Percentiles rank a stretch among this genome's conserved stretches.
These are phyloP conservation scores for Arthrobotrys pseudoclavata DNA, from an alignment of 2,329 filamentous ascomycete species.

Conservation along the genomic window DNA sequence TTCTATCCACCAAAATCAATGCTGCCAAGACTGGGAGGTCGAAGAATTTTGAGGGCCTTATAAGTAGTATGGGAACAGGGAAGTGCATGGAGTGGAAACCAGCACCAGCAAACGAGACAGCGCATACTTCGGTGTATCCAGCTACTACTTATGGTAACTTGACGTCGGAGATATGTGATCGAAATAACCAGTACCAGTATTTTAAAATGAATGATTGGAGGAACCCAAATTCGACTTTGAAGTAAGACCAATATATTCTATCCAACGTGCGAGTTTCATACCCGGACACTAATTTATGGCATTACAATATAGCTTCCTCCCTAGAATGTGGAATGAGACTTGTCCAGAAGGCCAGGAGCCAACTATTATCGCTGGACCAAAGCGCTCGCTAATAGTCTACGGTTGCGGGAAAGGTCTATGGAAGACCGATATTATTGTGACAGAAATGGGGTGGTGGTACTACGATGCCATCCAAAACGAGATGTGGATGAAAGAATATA, in stretches of 20 bases:
- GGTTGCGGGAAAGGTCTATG: constrained; percentile 45
- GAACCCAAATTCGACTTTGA: not conserved
- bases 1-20: constrained; percentile 14
- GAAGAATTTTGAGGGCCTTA: constrained; percentile 29
- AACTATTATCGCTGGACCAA: constrained; percentile 28
- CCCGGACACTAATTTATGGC: not conserved
- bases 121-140: not conserved
- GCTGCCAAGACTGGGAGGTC: not conserved
- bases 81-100: constrained; percentile 38
- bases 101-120: not conserved
- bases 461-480: constrained; percentile 17
- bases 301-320: constrained; percentile 27
- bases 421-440: not conserved
- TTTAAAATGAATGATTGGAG: constrained; percentile 27
- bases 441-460: constrained; percentile 11
- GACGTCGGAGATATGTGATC: constrained; percentile 45
- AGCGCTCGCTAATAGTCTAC: constrained; percentile 17
- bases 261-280: not conserved
- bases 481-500: not conserved
- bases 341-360: constrained; percentile 23
- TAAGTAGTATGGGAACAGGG: constrained; percentile 39
- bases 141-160: constrained; percentile 39
- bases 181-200: constrained; percentile 32
- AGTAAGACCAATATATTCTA: constrained; percentile 1
- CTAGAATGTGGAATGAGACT: constrained; percentile 12